These are phyloP conservation scores for Periconia sp. DNA, from an alignment of 2,329 filamentous ascomycete species.

Conservation along the genomic window DNA sequence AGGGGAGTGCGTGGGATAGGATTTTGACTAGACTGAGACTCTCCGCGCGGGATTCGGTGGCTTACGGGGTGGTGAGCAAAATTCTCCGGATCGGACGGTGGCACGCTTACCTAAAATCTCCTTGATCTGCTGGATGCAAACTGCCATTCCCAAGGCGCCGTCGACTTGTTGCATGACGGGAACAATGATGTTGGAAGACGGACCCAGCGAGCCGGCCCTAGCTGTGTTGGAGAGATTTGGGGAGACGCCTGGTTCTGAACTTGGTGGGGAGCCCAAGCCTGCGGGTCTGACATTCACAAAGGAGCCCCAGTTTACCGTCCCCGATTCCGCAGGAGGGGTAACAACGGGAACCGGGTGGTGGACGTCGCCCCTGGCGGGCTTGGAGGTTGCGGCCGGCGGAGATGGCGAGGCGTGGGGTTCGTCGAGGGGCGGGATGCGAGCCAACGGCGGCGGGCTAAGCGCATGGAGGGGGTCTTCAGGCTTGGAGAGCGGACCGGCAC, in stretches of 20 bases:
- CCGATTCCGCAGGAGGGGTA: constrained; percentile 49
- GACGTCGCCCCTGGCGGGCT: constrained; percentile 24
- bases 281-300: constrained; percentile 39
- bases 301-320: constrained; percentile 44
- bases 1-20: constrained; percentile 63
- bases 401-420: constrained; percentile 12
- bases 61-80: constrained; percentile 17
- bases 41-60: constrained; percentile 33
- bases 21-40: constrained; percentile 53
- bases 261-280: constrained; percentile 44
- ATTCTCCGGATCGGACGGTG: neutral
- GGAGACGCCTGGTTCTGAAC: constrained; percentile 40
- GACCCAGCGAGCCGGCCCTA: constrained; percentile 20
- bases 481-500: constrained; percentile 41
- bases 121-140: constrained; percentile 36
- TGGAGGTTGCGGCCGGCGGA: constrained; percentile 17
- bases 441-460: constrained; percentile 34
- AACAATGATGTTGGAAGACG: constrained; percentile 26
- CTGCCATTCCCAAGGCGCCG: constrained; percentile 26
- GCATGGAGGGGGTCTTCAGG: constrained; percentile 45
- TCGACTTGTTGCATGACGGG: constrained; percentile 24
- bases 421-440: constrained; percentile 17
- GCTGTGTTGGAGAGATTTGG: constrained; percentile 26
- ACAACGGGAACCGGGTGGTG: constrained; percentile 45
- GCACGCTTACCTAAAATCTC: constrained; percentile 34